Conservation (phyloP, 768 basidiomycete genomes). For the Agrocybe chaxingu region DNA sequence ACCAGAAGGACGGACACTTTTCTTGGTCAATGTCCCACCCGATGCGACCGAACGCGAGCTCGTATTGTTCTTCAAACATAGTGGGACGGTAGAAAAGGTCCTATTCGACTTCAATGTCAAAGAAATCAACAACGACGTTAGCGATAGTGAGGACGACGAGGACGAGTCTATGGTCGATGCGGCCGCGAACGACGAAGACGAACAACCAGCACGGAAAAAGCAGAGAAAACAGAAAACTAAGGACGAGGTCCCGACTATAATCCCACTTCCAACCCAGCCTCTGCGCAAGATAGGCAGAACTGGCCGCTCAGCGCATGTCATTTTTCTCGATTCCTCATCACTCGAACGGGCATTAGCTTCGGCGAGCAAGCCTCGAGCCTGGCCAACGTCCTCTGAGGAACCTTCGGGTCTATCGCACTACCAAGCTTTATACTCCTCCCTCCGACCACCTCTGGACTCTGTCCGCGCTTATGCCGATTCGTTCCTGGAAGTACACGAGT, state of each 20-base stretch:
- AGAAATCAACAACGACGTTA: constrained; percentile 37
- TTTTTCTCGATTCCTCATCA: constrained; percentile 68
- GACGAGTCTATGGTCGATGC: constrained; percentile 29
- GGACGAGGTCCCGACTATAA: constrained; percentile 45
- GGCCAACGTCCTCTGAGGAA: constrained; percentile 57
- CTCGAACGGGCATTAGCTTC: constrained; percentile 61
- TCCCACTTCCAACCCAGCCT: constrained; percentile 52
- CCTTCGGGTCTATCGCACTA: constrained; percentile 77
- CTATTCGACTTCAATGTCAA: constrained; percentile 53
- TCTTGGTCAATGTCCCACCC: constrained; percentile 86
- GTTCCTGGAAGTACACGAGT: constrained; percentile 74
- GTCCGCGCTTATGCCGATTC: constrained; percentile 81
- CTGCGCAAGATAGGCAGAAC: constrained; percentile 59
- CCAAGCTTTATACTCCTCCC: constrained; percentile 51
- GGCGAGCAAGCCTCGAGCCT: constrained; percentile 52
- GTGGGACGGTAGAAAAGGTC: constrained; percentile 76
- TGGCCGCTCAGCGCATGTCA: constrained; percentile 70
- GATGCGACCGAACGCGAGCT: constrained; percentile 85
- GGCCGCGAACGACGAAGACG: constrained; percentile 24
- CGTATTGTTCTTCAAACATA: constrained; percentile 68
- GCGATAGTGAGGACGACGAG: constrained; percentile 40
- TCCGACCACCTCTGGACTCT: constrained; percentile 72
- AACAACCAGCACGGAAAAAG: constrained; percentile 33
- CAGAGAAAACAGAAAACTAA: constrained; percentile 36
- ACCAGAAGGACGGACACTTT: constrained; percentile 70